These are phyloP conservation scores for Clathrus columnatus DNA, from an alignment of 768 basidiomycete genomes.

Conservation along the genomic window DNA sequence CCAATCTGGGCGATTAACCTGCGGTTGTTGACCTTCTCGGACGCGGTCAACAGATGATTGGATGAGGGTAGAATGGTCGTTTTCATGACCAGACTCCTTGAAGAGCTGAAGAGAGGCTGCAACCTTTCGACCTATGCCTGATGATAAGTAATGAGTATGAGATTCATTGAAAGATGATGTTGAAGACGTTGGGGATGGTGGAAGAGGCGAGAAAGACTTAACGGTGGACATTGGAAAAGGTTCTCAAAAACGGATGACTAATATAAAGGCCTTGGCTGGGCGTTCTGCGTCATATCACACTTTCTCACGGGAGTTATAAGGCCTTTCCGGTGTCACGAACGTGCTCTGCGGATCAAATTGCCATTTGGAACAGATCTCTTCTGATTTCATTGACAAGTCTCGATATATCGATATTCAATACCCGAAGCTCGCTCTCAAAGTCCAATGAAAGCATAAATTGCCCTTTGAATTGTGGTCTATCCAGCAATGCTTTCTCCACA, in stretches of 20 bases:
- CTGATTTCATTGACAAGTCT: neutral
- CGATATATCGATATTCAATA: neutral
- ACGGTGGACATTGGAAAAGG: neutral
- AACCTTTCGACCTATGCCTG: constrained; percentile 70
- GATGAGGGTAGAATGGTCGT: constrained; percentile 15
- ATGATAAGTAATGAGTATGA: constrained; percentile 1
- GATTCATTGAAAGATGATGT: constrained; percentile 6
- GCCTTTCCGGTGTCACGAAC: neutral
- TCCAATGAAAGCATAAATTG: too few relatives aligned
- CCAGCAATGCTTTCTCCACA: too few relatives aligned
- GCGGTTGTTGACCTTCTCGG: constrained; percentile 32
- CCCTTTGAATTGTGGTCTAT: too few relatives aligned
- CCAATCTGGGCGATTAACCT: constrained; percentile 50
- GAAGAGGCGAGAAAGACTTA: neutral
- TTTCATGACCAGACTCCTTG: constrained; percentile 48
- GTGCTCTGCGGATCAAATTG: neutral
- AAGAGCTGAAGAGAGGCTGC: constrained; percentile 76
- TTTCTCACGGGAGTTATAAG: neutral
- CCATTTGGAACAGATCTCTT: neutral
- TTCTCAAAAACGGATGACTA: neutral
- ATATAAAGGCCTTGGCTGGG: neutral
- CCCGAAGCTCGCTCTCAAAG: too few relatives aligned
- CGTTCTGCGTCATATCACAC: neutral
- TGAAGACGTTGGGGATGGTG: constrained; percentile 10
- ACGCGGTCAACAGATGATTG: constrained; percentile 24